Base-by-base conservation (phyloP, 805 yeast species). In the Cyberlindnera sargentensis region DNA sequence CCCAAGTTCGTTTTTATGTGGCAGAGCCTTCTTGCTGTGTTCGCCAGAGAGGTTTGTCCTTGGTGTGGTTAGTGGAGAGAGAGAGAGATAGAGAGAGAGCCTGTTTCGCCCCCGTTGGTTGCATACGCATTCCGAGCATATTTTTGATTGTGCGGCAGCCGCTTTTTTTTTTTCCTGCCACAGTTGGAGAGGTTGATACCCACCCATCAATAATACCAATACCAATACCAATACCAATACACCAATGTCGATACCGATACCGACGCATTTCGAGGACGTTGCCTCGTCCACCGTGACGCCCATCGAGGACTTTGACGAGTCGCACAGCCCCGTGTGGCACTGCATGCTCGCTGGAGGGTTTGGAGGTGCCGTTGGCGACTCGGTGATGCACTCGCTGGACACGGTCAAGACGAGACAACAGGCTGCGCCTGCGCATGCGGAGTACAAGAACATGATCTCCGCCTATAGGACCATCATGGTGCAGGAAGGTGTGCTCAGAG, bases 371-470 rank as follows among this genome's bases (percentile, higher is more conserved):
- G 76, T 90, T 33, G 98, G 97, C 10, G 99, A 91, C 57, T 75
- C 93, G 2, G 67, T 78, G 29, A 93, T 93, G 97, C 97, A 93
- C 64, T 90, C 98, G 0, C 66, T 93, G 31, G 99, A 93, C 60
- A 93, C 99, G 0, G 96, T 93, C 30, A 93, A 93, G 61, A 93
- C 99, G 2, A 72, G 99, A 49, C 99, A 93, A 62, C 99, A 93
- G 60, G 98, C 96, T n/a, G 85, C 95, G 4, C 81, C 85, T 24
- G 68, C 72, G 50, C 73, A 73, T 23, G 50, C 68, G 6, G 84
- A 86, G 61, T 91, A 91, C 63, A 73, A 67, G 47, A 80, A 75
- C 54, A 88, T 89, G 82, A 55, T 82, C 7, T 74, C 78, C 8
- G 95, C 97, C 0, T 88, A 84, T 55, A 48, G 64, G 27, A 82